These are phyloP conservation scores for Nakazawaea pomicola DNA, from an alignment of 805 yeast genomes.

Conservation along the genomic window DNA sequence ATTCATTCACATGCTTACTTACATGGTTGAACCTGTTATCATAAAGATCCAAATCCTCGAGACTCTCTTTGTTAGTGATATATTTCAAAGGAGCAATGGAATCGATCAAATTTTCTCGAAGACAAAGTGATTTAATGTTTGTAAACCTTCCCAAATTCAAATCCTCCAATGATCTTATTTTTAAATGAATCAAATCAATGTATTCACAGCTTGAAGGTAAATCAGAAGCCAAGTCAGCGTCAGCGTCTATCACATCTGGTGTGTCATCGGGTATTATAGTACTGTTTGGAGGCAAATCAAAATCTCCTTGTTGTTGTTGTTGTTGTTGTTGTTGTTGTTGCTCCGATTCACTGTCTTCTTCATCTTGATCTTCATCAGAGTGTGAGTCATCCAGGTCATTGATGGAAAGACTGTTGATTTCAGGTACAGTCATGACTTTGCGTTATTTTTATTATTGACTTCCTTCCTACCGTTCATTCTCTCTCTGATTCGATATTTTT, in stretches of 20 bases:
- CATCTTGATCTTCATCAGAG: background rate
- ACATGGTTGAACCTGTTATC: conserved; percentile 90
- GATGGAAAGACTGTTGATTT: background rate
- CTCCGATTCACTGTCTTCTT: background rate
- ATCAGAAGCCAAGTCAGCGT: conserved; percentile 56
- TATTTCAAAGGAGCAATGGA: conserved; percentile 67
- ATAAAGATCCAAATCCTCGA: conserved; percentile 82
- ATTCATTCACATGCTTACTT: conserved; percentile 59
- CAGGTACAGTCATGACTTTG: conserved; percentile 2
- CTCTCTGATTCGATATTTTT: background rate
- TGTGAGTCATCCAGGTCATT: background rate
- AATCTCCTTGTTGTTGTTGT: background rate
- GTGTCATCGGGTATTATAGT: conserved; percentile 38
- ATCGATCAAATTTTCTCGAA: conserved; percentile 80
- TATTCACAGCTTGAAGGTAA: conserved; percentile 52
- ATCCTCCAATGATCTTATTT: conserved; percentile 58
- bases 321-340: background rate
- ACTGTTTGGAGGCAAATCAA: background rate
- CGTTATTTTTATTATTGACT: too few species aligned
- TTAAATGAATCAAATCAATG: conserved; percentile 66
- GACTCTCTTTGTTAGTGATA: conserved; percentile 39
- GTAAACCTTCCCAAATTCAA: conserved; percentile 53
- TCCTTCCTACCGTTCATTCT: too few species aligned
- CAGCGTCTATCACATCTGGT: conserved; percentile 60
- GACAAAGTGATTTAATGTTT: conserved; percentile 54